A percentile compares a stretch with the other conserved stretches of the same genome.
phyloP scores from a whole-genome alignment of 2,329 filamentous ascomycete genomes.

The Dendryphion nanum region DNA sequence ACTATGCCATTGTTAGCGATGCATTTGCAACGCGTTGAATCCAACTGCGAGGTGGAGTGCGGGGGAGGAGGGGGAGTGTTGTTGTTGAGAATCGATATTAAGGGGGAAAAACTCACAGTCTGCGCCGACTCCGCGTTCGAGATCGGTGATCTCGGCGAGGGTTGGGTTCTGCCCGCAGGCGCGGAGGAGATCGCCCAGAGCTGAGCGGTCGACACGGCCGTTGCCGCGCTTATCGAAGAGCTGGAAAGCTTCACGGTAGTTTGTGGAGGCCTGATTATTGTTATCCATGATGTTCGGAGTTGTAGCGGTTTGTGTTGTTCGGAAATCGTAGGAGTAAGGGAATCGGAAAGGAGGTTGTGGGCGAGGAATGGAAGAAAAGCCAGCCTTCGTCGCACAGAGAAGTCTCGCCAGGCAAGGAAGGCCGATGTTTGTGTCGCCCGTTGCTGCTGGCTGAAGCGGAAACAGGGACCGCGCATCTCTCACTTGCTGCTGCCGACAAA shows the following conservation, averaged over 20 bases:
- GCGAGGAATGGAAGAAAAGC: no score
- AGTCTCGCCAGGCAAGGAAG: no score
- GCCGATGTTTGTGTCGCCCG: no score
- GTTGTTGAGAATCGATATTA: neutral
- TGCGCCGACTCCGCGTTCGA: conserved; percentile 84
- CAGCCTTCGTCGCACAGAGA: no score
- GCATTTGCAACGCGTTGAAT: no score
- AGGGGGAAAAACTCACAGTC: conserved; percentile 70
- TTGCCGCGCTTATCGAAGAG: conserved; percentile 99
- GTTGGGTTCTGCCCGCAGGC: conserved; percentile 98
- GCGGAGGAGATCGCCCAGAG: conserved; percentile 88
- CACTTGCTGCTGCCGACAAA: no score
- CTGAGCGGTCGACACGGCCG: conserved; percentile 82
- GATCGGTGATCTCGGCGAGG: conserved; percentile 83
- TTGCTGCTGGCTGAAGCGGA: no score
- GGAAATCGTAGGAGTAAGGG: neutral
- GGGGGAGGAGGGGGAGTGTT: neutral
- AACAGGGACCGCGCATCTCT: no score
- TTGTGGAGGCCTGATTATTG: conserved; percentile 67
- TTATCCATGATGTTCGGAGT: conserved; percentile 29
- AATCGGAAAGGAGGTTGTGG: no score
- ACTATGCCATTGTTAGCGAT: conserved; percentile 55
- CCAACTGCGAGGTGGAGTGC: neutral
- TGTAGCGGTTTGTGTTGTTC: conserved; percentile 4
- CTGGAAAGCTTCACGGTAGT: conserved; percentile 99